phyloP scores from a whole-genome alignment of 306 rosid genomes.

The Argentina anserina region DNA sequence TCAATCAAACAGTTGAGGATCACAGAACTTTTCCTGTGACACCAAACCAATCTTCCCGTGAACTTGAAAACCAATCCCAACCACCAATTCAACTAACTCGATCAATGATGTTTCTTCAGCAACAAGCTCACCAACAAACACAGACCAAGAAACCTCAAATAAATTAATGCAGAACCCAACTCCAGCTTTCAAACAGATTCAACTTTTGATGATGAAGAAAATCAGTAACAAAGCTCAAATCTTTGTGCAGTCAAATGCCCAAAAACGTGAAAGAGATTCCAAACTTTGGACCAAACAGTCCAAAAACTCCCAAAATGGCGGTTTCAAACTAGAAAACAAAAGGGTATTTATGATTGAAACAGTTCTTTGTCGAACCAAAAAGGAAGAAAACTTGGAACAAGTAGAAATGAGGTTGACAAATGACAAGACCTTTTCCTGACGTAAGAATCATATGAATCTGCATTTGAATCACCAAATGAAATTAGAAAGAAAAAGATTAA shows the following conservation, averaged over 20 bases:
- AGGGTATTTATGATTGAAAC: slow-evolving; percentile 14
- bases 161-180: background rate
- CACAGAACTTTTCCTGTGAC: slow-evolving; percentile 41
- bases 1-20: slow-evolving; percentile 33
- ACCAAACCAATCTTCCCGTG: slow-evolving; percentile 39
- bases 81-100: slow-evolving; percentile 27
- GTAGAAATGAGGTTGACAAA: slow-evolving; percentile 20
- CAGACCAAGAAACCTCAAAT: slow-evolving; percentile 7
- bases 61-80: slow-evolving; percentile 41
- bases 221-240: background rate
- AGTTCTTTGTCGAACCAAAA: background rate
- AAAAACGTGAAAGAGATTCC: slow-evolving; percentile 1
- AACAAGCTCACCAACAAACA: slow-evolving; percentile 16
- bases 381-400: slow-evolving; percentile 15
- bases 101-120: slow-evolving; percentile 6
- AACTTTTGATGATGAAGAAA: slow-evolving; percentile 6
- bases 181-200: slow-evolving; percentile 11
- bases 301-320: slow-evolving; percentile 13
- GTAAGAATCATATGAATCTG: slow-evolving; percentile 22
- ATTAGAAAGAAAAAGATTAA: slow-evolving; percentile 6
- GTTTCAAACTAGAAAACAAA: slow-evolving; percentile 20
- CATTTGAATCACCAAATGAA: slow-evolving; percentile 7
- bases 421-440: slow-evolving; percentile 17
- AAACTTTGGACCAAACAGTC: slow-evolving; percentile 14
- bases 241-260: slow-evolving; percentile 5